phyloP scores from a whole-genome alignment of 257 asterid species.

The Nicotiana undulata region DNA sequence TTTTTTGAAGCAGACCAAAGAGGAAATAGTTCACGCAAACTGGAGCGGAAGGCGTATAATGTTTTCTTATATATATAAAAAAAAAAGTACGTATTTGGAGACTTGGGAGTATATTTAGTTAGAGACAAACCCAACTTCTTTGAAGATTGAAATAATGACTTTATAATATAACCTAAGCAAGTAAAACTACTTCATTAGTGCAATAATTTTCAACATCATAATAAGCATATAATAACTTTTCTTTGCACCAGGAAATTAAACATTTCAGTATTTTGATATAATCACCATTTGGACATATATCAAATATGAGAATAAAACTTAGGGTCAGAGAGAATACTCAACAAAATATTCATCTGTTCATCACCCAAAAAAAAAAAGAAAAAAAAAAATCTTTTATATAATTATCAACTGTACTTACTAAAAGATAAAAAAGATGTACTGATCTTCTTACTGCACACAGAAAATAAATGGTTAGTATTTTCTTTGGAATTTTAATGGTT shows the following conservation, averaged over 20 bases:
- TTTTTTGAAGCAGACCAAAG: too few species aligned
- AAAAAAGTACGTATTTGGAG: not conserved
- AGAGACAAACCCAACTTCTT: not conserved
- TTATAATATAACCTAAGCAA: not conserved
- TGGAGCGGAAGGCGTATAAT: too few species aligned
- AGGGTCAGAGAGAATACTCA: too few species aligned
- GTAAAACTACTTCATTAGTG: not conserved
- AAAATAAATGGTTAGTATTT: not conserved
- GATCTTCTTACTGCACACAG: not conserved
- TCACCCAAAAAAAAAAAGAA: too few species aligned
- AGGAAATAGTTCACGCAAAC: too few species aligned
- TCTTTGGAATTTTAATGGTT: not conserved
- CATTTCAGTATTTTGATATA: too few species aligned
- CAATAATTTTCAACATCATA: not conserved
- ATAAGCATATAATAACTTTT: not conserved
- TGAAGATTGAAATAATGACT: not conserved
- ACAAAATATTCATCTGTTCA: not conserved
- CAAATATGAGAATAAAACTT: not conserved
- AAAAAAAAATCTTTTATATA: not conserved
- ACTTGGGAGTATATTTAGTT: not conserved
- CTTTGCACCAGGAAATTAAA: not conserved
- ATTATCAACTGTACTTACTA: not conserved
- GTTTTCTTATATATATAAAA: too few species aligned
- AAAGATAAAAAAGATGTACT: not conserved
- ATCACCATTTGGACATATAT: too few species aligned